phyloP scores from a whole-genome alignment of 495 filamentous ascomycete species.

The Hyaloscypha finlandica region DNA sequence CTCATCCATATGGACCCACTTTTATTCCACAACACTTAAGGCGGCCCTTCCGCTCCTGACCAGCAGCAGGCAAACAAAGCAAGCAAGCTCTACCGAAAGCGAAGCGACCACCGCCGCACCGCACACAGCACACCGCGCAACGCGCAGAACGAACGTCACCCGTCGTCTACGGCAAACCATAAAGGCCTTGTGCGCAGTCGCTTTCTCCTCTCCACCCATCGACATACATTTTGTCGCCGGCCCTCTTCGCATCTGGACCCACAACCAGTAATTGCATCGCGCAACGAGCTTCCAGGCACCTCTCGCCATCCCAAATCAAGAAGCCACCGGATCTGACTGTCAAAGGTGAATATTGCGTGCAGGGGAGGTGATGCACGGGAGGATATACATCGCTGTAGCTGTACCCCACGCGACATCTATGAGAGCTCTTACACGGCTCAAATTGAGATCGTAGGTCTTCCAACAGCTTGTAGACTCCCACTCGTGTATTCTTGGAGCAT shows the following conservation, averaged over 20 bases:
- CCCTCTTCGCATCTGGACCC: too few relatives aligned
- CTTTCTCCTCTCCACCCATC: not conserved
- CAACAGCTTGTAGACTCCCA: conserved; percentile 29
- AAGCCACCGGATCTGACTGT: not conserved
- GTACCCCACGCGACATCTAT: conserved; percentile 34
- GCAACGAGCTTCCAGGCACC: not conserved
- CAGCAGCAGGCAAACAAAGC: too few relatives aligned
- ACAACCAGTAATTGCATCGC: not conserved
- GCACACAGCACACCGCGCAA: not conserved
- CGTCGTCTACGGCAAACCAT: not conserved
- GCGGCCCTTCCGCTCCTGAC: too few relatives aligned
- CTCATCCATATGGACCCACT: too few relatives aligned
- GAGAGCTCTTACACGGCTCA: conserved; percentile 30
- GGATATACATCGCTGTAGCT: conserved; percentile 26
- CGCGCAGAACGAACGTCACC: not conserved
- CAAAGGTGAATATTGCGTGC: conserved; percentile 32
- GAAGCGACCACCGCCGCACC: too few relatives aligned
- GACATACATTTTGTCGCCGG: not conserved
- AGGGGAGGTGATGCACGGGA: conserved; percentile 5
- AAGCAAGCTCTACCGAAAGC: too few relatives aligned
- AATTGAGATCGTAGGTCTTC: conserved; percentile 35
- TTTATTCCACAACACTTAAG: too few relatives aligned
- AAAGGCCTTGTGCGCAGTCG: not conserved
- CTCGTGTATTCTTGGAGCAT: conserved; percentile 22
- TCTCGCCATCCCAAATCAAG: not conserved